Evolutionary conservation across 352 stramenopile genomes (phyloP), one percentile per base, ranked within the genome.

Genomic region (Phytophthora meadii): DNA sequence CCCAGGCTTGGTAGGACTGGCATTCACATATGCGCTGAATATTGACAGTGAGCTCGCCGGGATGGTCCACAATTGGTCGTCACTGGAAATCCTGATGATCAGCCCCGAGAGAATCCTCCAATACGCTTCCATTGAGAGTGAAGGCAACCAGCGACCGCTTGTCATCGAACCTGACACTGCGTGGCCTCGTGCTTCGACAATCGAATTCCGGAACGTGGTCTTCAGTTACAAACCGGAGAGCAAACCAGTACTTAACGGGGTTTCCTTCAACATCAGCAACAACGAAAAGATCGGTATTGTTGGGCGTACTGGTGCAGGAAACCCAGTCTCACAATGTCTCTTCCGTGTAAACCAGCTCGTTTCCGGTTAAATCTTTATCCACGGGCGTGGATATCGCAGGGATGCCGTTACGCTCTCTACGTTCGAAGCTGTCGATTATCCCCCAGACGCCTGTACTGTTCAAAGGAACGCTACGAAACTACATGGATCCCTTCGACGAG

Each of bases 401-500:
- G 1, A 60, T 85, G 46, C 56, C 62, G 2, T 17, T 85, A 2
- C 54, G 68, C 14, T 67, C 54, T 0, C 55, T 82, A 2, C 72
- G 76, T 3, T 77, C 63, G 19, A 61, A 50, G 28, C 30, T 82
- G 36, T 72, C 69, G 1, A 81, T 83, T 54, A 82, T 82, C 48
- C 74, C 74, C 28, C 74, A 82, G 55, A 67, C 97, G 57, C 93
- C 94, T 32, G 89, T 98, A 19, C 65, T 98, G 36, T 98, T 98
- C 68, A 89, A 84, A 44, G 92, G 94, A n/a, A 84, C 77, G n/a
- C 69, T 98, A 28, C 76, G 89, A 36, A 83, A 73, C 46, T 97
- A 97, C 64, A 70, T 98, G 39, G 92, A 98, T 68, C 94, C 94
- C 17, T 97, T 96, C 70, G 65, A 84, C 48, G 61, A 93, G 48